Conservation (phyloP, 2,329 filamentous ascomycete species). For the Fusarium sp. region DNA sequence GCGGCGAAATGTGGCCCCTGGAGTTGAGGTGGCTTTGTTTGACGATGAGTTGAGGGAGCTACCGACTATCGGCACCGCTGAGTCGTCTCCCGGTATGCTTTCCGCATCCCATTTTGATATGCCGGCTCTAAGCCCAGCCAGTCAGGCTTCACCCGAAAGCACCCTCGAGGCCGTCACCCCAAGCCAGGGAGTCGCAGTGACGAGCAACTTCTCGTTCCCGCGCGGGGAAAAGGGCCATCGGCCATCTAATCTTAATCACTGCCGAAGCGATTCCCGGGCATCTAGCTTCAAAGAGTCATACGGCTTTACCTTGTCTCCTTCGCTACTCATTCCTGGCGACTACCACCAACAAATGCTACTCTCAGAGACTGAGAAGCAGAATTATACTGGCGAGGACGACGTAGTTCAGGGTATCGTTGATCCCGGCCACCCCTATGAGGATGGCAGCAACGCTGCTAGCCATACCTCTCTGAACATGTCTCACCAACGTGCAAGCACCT, state of each 20-base stretch:
- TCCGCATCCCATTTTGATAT: conserved; percentile 57
- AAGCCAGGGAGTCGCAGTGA: conserved; percentile 53
- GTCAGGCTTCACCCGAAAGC: conserved; percentile 60
- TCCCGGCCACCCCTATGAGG: conserved; percentile 39
- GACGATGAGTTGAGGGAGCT: conserved; percentile 47
- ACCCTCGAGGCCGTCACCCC: conserved; percentile 64
- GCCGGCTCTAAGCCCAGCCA: conserved; percentile 66
- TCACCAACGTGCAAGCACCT: conserved; percentile 68
- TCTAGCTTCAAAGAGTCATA: conserved; percentile 73
- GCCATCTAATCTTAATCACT: conserved; percentile 52
- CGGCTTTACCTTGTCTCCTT: conserved; percentile 72
- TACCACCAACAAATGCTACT: conserved; percentile 69
- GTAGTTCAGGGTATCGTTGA: conserved; percentile 40
- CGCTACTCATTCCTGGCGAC: conserved; percentile 73
- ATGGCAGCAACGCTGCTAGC: conserved; percentile 36
- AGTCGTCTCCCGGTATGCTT: conserved; percentile 50
- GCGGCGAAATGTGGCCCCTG: conserved; percentile 45
- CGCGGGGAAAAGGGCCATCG: conserved; percentile 56
- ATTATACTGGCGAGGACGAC: conserved; percentile 55
- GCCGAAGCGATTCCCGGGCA: conserved; percentile 62
- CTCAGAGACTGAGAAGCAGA: conserved; percentile 48
- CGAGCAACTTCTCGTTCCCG: conserved; percentile 69
- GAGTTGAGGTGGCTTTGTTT: conserved; percentile 45
- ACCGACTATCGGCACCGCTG: conserved; percentile 32
- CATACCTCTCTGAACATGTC: conserved; percentile 41